Evolutionary conservation across 2,329 filamentous ascomycete species (phyloP).

Genomic region (Huntiella decipiens): DNA sequence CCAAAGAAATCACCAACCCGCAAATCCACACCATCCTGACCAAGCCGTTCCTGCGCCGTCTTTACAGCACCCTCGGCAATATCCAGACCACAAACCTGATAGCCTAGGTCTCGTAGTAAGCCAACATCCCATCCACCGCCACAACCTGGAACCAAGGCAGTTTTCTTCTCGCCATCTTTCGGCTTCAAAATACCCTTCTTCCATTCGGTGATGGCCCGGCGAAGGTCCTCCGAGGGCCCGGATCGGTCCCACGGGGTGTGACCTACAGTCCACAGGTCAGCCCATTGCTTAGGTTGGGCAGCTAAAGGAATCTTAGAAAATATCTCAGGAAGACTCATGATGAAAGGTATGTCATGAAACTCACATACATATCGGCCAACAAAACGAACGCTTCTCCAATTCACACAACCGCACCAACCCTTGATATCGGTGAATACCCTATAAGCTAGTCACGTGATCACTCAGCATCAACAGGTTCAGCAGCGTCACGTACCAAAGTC

Average conservation of each 20-base stretch:
- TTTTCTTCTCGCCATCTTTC: slow-evolving; percentile 11
- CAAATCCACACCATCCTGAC: slow-evolving; percentile 27
- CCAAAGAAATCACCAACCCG: slow-evolving; percentile 48
- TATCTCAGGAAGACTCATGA: too few species aligned
- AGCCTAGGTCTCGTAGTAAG: slow-evolving; percentile 54
- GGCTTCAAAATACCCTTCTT: slow-evolving; percentile 11
- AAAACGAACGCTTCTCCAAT: too few species aligned
- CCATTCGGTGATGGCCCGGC: slow-evolving; percentile 15
- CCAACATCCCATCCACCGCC: slow-evolving; percentile 67
- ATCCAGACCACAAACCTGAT: slow-evolving; percentile 60
- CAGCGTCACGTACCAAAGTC: too few species aligned
- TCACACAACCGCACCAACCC: too few species aligned
- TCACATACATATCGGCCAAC: too few species aligned
- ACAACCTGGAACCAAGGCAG: slow-evolving; percentile 61
- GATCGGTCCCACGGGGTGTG: slow-evolving; percentile 37
- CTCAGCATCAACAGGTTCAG: too few species aligned
- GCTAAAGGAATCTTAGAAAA: too few species aligned
- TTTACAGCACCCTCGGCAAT: slow-evolving; percentile 29
- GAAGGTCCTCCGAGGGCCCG: slow-evolving; percentile 32
- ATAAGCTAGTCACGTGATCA: too few species aligned
- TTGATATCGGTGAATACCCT: too few species aligned
- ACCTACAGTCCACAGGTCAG: too few species aligned
- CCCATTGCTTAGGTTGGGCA: too few species aligned
- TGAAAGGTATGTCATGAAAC: too few species aligned
- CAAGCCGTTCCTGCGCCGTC: slow-evolving; percentile 24